Evolutionary conservation across 192 early-diverging fungal species (phyloP).

Genomic region (Kickxella alabastrina): DNA sequence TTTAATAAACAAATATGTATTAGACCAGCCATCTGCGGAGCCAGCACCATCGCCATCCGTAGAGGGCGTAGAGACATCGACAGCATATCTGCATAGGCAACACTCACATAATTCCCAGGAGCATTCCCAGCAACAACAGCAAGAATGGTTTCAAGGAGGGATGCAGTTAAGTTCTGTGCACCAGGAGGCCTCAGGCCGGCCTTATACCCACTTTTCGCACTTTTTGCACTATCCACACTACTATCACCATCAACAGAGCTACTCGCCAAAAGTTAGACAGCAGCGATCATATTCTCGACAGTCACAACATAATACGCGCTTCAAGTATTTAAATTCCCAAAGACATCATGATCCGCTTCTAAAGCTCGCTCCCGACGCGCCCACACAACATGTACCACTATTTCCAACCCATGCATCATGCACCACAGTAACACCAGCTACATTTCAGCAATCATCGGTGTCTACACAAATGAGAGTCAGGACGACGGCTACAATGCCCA

Average conservation of each 20-base stretch:
- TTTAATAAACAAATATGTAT: background rate
- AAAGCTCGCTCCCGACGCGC: constrained; percentile 4
- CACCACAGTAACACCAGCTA: too few species aligned
- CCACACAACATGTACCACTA: background rate
- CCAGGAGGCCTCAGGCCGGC: too few species aligned
- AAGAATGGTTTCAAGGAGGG: background rate
- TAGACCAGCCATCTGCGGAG: constrained; percentile 28
- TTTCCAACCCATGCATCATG: background rate
- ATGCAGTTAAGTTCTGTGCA: background rate
- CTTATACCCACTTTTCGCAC: background rate
- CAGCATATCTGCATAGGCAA: constrained; percentile 32
- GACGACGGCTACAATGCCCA: too few species aligned
- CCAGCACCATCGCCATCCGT: constrained; percentile 25
- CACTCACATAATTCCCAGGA: constrained; percentile 2
- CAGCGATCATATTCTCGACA: background rate
- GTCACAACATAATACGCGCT: background rate
- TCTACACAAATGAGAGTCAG: too few species aligned
- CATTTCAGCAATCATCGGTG: too few species aligned
- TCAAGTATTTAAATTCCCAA: background rate
- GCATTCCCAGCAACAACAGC: constrained; percentile 8
- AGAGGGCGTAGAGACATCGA: constrained; percentile 32
- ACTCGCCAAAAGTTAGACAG: background rate
- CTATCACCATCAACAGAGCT: background rate
- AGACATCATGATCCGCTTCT: constrained; percentile 16
- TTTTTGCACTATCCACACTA: background rate